These are phyloP conservation scores for Talaromyces rugulosus DNA, from an alignment of 2,329 filamentous ascomycete genomes.

Conservation along the genomic window DNA sequence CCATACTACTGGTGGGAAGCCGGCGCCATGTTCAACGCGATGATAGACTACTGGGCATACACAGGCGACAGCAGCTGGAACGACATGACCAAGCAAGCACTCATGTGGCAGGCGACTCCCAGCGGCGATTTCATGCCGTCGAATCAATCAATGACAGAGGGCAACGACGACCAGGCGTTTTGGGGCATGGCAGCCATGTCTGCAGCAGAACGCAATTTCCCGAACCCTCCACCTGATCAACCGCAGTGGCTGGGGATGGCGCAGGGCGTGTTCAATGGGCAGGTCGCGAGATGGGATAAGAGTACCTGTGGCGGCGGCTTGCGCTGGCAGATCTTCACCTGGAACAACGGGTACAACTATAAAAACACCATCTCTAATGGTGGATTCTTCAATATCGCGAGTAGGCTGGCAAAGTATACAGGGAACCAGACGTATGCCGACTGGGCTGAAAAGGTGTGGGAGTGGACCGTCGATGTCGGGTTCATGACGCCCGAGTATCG, in stretches of 20 bases:
- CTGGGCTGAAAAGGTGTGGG: conserved; percentile 58
- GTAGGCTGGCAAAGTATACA: conserved; percentile 65
- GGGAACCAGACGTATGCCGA: conserved; percentile 61
- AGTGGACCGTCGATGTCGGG: conserved; percentile 51
- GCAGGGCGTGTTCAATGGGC: conserved; percentile 68
- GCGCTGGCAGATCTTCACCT: conserved; percentile 74
- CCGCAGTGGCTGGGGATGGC: conserved; percentile 53
- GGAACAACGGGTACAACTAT: conserved; percentile 75
- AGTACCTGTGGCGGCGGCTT: conserved; percentile 66
- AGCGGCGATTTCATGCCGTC: conserved; percentile 37
- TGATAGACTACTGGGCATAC: conserved; percentile 42
- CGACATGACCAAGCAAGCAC: conserved; percentile 30
- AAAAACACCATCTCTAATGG: conserved; percentile 80
- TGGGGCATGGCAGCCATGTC: conserved; percentile 56
- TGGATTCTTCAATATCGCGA: conserved; percentile 76
- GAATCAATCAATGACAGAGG: conserved; percentile 41
- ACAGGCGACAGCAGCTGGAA: conserved; percentile 40
- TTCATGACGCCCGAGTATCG: conserved; percentile 10
- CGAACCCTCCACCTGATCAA: conserved; percentile 22
- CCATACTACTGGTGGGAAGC: conserved; percentile 48
- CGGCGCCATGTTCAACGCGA: conserved; percentile 38
- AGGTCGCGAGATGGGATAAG: conserved; percentile 66
- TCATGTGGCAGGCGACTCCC: conserved; percentile 36
- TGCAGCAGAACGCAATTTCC: conserved; percentile 47
- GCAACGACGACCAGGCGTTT: conserved; percentile 57